phyloP scores from a whole-genome alignment of 2,329 filamentous ascomycete genomes.

The Nothophoma quercina region DNA sequence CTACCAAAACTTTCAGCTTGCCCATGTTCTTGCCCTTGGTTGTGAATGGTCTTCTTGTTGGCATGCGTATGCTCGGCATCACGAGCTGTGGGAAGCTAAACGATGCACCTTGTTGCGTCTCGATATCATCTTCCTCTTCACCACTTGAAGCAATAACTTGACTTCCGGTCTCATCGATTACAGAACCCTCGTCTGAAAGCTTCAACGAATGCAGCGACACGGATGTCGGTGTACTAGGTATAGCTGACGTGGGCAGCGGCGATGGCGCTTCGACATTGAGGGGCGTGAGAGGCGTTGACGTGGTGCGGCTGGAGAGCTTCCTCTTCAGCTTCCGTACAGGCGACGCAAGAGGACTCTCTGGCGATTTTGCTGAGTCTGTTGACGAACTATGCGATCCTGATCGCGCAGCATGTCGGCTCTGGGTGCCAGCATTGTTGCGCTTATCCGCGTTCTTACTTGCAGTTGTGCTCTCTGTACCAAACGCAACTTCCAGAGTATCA shows the following conservation, averaged over 20 bases:
- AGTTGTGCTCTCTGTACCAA: conserved; percentile 39
- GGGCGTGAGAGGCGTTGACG: conserved; percentile 36
- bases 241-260: conserved; percentile 57
- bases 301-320: conserved; percentile 31
- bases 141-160: conserved; percentile 63
- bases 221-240: conserved; percentile 67
- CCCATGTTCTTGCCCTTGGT: conserved; percentile 84
- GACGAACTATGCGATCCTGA: conserved; percentile 34
- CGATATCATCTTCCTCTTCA: conserved; percentile 60
- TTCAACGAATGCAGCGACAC: conserved; percentile 65
- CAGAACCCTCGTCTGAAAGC: conserved; percentile 65
- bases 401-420: conserved; percentile 25
- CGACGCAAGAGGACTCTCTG: conserved; percentile 30
- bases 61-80: conserved; percentile 96
- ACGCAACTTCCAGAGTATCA: conserved; percentile 58
- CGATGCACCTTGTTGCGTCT: conserved; percentile 43
- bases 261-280: conserved; percentile 43
- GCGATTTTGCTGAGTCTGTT: conserved; percentile 23
- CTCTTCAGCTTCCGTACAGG: conserved; percentile 32
- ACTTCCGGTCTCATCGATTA: conserved; percentile 62
- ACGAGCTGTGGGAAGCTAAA: conserved; percentile 76
- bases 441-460: conserved; percentile 35
- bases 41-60: conserved; percentile 87
- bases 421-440: conserved; percentile 39
- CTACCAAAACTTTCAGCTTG: conserved; percentile 85